These are phyloP conservation scores for Grigorovia yakushimaensis DNA, from an alignment of 805 yeast species.

Conservation along the genomic window DNA sequence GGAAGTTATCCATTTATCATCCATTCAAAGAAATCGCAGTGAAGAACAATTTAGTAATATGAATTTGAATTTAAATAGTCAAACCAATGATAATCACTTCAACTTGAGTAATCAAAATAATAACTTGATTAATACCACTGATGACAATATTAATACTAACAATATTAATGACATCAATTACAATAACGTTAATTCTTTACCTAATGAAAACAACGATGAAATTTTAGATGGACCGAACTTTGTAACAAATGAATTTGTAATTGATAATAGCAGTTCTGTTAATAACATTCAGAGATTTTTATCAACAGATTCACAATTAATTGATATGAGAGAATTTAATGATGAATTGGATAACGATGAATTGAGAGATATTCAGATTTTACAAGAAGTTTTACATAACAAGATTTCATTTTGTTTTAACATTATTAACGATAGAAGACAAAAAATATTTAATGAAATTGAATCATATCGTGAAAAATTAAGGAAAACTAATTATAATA, in stretches of 20 bases:
- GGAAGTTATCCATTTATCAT: not conserved
- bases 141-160: not conserved
- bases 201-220: not conserved
- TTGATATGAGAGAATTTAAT: not conserved
- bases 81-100: not conserved
- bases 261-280: not conserved
- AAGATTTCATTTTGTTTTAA: conserved; percentile 19
- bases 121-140: not conserved
- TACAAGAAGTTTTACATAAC: conserved; percentile 16
- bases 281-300: not conserved
- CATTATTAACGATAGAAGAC: conserved; percentile 21
- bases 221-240: not conserved
- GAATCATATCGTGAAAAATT: conserved; percentile 16
- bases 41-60: not conserved
- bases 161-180: not conserved
- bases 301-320: not conserved
- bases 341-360: conserved; percentile 9
- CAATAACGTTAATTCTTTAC: too few relatives aligned
- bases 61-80: not conserved
- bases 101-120: not conserved
- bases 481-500: conserved; percentile 11
- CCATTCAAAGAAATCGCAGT: not conserved
- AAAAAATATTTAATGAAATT: conserved; percentile 16
- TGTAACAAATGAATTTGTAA: not conserved
- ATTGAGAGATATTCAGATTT: conserved; percentile 12